phyloP scores from a whole-genome alignment of 2,329 filamentous ascomycete species.

The Chaetomium sp. region DNA sequence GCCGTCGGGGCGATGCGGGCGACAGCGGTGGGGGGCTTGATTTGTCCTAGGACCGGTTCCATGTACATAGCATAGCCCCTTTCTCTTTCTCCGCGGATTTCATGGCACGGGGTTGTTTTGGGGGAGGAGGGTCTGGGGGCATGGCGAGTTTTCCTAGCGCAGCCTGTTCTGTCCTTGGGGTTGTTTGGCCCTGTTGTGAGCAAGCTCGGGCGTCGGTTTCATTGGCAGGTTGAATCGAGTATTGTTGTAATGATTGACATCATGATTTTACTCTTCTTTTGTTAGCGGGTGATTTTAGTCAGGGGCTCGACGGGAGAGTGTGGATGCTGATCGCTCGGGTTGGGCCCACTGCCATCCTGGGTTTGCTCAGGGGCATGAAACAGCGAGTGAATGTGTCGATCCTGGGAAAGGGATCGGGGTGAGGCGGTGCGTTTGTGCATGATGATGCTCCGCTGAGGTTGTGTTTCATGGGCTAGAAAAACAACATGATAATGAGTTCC shows the following conservation, averaged over 20 bases:
- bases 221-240: conserved; percentile 30
- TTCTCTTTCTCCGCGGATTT: background rate
- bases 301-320: background rate
- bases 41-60: background rate
- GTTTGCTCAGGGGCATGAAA: conserved; percentile 9
- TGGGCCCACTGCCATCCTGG: background rate
- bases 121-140: background rate
- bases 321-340: background rate
- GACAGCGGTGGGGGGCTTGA: background rate
- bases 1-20: background rate
- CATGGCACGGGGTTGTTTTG: background rate
- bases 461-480: background rate
- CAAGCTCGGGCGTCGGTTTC: conserved; percentile 12
- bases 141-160: background rate
- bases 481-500: background rate
- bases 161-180: background rate
- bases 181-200: background rate
- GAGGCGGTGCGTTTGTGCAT: background rate
- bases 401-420: background rate
- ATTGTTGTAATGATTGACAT: conserved; percentile 17
- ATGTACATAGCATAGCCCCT: background rate
- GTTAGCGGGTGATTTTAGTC: background rate
- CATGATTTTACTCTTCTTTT: background rate
- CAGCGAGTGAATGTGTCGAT: background rate
- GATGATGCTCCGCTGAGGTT: background rate